Evolutionary conservation across 208 protist genomes (phyloP).

Genomic region (Porcisia deanei): DNA sequence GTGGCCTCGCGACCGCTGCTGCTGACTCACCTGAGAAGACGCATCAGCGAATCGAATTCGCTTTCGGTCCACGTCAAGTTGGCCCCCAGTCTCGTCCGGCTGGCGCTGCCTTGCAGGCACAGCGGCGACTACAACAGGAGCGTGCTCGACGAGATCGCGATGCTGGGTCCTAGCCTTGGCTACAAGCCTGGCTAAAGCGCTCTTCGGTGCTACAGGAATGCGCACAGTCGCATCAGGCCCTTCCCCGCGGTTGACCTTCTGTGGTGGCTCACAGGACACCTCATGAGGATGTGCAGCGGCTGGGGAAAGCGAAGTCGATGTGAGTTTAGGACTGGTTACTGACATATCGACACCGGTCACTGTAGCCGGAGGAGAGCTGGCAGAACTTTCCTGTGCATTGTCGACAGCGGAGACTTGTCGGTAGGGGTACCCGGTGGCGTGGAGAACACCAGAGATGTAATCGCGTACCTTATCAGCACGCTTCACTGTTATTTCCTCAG

Average conservation of each 20-base stretch:
- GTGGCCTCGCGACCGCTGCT: neutral
- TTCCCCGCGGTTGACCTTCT: slow-evolving; percentile 7
- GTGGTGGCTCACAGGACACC: slow-evolving; percentile 6
- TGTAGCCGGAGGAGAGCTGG: neutral
- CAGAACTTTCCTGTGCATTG: neutral
- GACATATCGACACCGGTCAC: neutral
- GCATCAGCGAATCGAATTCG: slow-evolving; percentile 20
- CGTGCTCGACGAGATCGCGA: slow-evolving; percentile 5
- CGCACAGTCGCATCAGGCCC: neutral
- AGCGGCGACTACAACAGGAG: slow-evolving; percentile 3
- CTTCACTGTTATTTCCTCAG: slow-evolving; percentile 9
- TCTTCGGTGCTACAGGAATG: slow-evolving; percentile 23
- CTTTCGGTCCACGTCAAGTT: neutral
- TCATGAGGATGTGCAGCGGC: neutral
- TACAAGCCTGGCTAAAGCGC: slow-evolving; percentile 52
- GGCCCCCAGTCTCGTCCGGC: neutral
- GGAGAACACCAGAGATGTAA: slow-evolving; percentile 28
- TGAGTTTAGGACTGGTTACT: neutral
- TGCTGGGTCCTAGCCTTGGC: slow-evolving; percentile 52
- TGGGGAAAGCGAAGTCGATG: neutral
- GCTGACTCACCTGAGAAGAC: neutral
- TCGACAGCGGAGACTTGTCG: neutral
- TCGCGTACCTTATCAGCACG: slow-evolving; percentile 25
- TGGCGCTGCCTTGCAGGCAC: neutral
- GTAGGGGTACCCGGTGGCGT: slow-evolving; percentile 36